Evolutionary conservation across 306 rosid genomes (phyloP).

Genomic region (Sicyos baderoa): DNA sequence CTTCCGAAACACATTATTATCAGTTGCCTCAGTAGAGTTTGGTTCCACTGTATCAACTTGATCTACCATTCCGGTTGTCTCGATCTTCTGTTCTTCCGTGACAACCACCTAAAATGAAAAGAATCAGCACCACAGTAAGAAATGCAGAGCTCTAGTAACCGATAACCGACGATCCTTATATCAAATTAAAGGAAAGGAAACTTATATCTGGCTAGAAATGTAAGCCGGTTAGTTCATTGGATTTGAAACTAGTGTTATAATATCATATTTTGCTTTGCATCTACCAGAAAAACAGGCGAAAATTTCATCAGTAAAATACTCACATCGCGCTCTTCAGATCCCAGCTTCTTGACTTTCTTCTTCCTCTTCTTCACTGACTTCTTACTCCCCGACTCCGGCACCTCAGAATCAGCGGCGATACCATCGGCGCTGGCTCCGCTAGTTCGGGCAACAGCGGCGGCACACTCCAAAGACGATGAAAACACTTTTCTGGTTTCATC

Average conservation of each 20-base stretch:
- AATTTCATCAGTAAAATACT: conserved; percentile 19
- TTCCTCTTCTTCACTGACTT: conserved; percentile 21
- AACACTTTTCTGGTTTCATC: conserved; percentile 8
- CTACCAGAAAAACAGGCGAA: not conserved
- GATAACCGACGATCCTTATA: not conserved
- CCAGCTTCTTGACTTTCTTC: conserved; percentile 29
- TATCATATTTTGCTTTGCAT: not conserved
- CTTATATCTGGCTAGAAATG: not conserved
- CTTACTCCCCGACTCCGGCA: conserved; percentile 18
- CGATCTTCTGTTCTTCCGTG: conserved; percentile 31
- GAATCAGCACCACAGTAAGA: not conserved
- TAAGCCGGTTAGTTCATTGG: not conserved
- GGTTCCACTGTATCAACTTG: conserved; percentile 30
- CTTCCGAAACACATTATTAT: conserved; percentile 65
- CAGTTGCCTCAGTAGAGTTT: conserved; percentile 26
- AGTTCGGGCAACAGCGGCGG: not conserved
- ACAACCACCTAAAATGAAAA: conserved; percentile 27
- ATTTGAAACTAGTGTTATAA: not conserved
- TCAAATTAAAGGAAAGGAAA: not conserved
- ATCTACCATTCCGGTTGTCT: conserved; percentile 22
- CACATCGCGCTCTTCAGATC: conserved; percentile 34
- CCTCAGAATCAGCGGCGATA: not conserved
- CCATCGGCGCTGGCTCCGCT: not conserved
- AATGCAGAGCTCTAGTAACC: not conserved
- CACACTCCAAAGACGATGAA: conserved; percentile 21